Evolutionary conservation across 2,329 filamentous ascomycete species (phyloP), one percentile per base, ranked within the genome.

Genomic region (Fusarium floridanum): DNA sequence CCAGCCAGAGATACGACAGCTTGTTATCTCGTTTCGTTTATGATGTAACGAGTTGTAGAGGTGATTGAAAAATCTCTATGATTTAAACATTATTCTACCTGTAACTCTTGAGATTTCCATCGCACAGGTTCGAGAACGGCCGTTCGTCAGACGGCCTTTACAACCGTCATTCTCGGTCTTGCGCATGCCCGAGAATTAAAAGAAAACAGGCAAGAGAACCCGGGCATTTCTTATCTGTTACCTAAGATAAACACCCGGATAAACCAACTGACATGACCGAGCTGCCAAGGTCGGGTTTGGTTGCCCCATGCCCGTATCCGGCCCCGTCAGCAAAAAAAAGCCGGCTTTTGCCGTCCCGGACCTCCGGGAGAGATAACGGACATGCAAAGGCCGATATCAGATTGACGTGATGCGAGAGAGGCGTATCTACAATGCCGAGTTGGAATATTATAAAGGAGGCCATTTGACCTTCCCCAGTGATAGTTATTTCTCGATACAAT

Each of bases 251-350:
- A 9, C 32, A 34, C 1, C 22, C 20, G 32, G n/a, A 41, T 39
- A 20, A 27, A 57, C 20, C 48, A 64, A 32, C 24, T 41, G 34
- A 32, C 67, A 50, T 34, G 37, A 32, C 11, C 17, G 55, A 17
- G 16, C 43, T 37, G 11, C 45, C 48, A 24, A 9, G 41, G 20
- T 71, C 71, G 71, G 63, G 71, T 61, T 71, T 61, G 29, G 45
- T 62, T 73, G 64, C 67, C 71, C 22, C 36, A 68, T 73, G 39
- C 27, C 63, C 56, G 36, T 32, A n/a, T 4, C n/a, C 16, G 36
- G 10, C 39, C 71, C 29, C 67, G 64, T 62, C 62, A 74, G 43
- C 43, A 10, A 2, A n/a, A 32, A 29, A n/a, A 8, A 53, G 64
- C 69, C 45, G 24, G 34, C 34, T 32, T 50, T 41, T 32, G 53